phyloP scores from a whole-genome alignment of 768 basidiomycete species.

The Erythrobasidium yunnanense region DNA sequence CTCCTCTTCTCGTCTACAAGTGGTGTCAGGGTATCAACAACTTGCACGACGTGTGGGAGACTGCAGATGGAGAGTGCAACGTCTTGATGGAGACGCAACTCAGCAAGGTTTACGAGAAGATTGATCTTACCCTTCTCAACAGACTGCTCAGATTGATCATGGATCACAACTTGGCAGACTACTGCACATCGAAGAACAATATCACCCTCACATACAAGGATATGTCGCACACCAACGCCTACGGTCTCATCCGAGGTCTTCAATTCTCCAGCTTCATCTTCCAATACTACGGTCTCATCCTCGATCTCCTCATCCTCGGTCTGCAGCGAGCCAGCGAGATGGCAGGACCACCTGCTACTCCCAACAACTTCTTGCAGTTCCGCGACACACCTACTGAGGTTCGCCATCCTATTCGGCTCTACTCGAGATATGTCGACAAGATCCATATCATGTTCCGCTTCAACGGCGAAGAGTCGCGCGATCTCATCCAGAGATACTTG shows the following conservation, averaged over 20 bases:
- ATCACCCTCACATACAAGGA: constrained; percentile 90
- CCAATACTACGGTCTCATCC: constrained; percentile 70
- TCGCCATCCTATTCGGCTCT: constrained; percentile 91
- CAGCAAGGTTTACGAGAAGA: constrained; percentile 97
- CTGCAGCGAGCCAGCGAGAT: constrained; percentile 97
- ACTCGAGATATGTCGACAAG: constrained; percentile 90
- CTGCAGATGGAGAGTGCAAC: constrained; percentile 90
- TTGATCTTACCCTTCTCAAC: constrained; percentile 89
- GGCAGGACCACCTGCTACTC: constrained; percentile 94
- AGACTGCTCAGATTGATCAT: constrained; percentile 88
- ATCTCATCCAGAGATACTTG: constrained; percentile 94
- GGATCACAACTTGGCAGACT: constrained; percentile 97
- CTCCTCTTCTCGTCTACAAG: constrained; percentile 93
- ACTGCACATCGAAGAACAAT: constrained; percentile 99
- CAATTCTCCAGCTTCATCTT: constrained; percentile 99
- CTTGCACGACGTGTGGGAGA: constrained; percentile 96
- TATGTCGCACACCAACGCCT: constrained; percentile 97
- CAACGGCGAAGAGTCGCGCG: constrained; percentile 89
- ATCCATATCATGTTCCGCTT: constrained; percentile 96
- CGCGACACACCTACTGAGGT: constrained; percentile 91
- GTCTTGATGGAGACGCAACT: constrained; percentile 98
- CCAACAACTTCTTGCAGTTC: constrained; percentile 96
- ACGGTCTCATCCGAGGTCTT: constrained; percentile 89
- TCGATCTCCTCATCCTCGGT: constrained; percentile 89
- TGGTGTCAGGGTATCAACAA: constrained; percentile 99